Conservation (phyloP, 2,329 filamentous ascomycete genomes). For the Aspergillus sp. region DNA sequence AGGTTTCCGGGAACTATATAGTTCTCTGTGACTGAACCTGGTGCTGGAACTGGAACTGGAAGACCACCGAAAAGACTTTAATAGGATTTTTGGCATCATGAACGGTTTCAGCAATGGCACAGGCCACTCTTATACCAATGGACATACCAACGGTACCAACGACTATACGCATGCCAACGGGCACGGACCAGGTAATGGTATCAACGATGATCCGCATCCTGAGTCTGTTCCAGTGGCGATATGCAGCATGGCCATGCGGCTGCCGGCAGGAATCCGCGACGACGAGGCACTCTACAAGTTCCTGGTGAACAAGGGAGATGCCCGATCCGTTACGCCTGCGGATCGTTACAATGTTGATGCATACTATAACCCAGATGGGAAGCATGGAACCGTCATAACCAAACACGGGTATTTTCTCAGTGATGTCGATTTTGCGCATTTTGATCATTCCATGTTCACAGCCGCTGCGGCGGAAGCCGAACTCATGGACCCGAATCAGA, state of each 20-base stretch:
- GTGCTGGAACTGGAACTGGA: too few relatives aligned
- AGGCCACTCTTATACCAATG: too few relatives aligned
- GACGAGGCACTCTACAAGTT: slow-evolving; percentile 20
- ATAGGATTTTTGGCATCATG: too few relatives aligned
- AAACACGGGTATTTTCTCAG: slow-evolving; percentile 26
- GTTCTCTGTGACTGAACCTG: too few relatives aligned
- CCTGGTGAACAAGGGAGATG: slow-evolving; percentile 19
- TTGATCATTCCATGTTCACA: slow-evolving; percentile 29
- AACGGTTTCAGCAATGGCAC: too few relatives aligned
- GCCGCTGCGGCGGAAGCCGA: slow-evolving; percentile 22
- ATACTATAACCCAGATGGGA: slow-evolving; percentile 19
- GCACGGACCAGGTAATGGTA: too few relatives aligned
- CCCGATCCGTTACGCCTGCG: slow-evolving; percentile 18
- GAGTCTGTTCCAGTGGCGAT: slow-evolving; percentile 5
- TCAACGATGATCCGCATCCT: too few relatives aligned
- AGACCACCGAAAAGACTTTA: too few relatives aligned
- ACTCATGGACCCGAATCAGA: slow-evolving; percentile 33
- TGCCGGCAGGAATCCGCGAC: slow-evolving; percentile 20
- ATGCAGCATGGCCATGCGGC: slow-evolving; percentile 15
- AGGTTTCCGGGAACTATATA: too few relatives aligned
- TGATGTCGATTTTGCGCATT: slow-evolving; percentile 23
- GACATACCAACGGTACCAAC: too few relatives aligned
- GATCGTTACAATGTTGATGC: slow-evolving; percentile 25
- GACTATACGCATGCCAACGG: too few relatives aligned
- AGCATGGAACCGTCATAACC: slow-evolving; percentile 6